A percentile compares a stretch with the other conserved stretches of the same genome.
phyloP scores from a whole-genome alignment of 208 protist genomes.

The Crithidia brevicula region DNA sequence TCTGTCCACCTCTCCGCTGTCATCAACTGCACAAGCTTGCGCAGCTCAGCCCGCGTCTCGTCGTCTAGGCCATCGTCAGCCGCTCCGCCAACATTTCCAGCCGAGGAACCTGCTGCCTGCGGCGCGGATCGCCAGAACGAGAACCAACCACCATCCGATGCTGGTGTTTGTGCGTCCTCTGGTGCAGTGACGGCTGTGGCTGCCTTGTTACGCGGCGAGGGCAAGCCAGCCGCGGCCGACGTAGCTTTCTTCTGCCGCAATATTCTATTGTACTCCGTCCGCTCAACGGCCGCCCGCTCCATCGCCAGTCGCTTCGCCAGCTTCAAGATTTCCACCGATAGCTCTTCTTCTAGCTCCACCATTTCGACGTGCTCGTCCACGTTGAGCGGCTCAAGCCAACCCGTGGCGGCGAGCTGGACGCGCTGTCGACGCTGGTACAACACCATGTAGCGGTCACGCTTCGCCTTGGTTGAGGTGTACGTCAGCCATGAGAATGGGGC shows the following conservation, averaged over 20 bases:
- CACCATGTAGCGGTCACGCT: conserved; percentile 50
- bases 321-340: conserved; percentile 66
- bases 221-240: not conserved
- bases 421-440: conserved; percentile 53
- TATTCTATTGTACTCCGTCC: conserved; percentile 38
- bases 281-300: conserved; percentile 37
- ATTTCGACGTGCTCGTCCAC: conserved; percentile 38
- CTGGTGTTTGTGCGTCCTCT: not conserved
- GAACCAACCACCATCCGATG: conserved; percentile 20
- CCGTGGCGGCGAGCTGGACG: conserved; percentile 17
- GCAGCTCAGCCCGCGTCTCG: conserved; percentile 48
- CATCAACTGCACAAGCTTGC: conserved; percentile 63
- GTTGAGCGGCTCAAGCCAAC: conserved; percentile 51
- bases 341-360: conserved; percentile 47
- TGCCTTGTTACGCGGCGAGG: not conserved
- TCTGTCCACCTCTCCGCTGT: conserved; percentile 56
- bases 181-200: not conserved
- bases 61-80: conserved; percentile 28
- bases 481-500: conserved; percentile 52
- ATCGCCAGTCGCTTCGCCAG: conserved; percentile 55
- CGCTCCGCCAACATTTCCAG: not conserved
- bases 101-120: not conserved
- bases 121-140: conserved; percentile 26
- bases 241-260: conserved; percentile 17
- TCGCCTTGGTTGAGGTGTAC: conserved; percentile 44